phyloP scores from a whole-genome alignment of 2,329 filamentous ascomycete species.

The Aspergillus brunneoviolaceus region DNA sequence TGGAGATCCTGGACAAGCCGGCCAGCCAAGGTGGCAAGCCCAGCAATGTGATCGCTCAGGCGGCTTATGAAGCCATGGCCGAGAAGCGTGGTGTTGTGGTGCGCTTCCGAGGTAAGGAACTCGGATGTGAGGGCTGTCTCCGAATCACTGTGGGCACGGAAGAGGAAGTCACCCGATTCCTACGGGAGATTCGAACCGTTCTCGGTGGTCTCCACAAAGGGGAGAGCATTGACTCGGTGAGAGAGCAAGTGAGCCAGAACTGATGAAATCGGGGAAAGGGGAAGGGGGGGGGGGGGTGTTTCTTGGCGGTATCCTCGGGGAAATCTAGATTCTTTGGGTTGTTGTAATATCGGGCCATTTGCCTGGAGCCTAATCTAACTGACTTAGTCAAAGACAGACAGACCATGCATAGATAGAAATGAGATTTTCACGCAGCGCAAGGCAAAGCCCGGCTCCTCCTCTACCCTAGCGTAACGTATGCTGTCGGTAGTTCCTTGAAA shows the following conservation, averaged over 20 bases:
- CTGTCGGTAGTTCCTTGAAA: background rate
- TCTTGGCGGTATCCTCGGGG: background rate
- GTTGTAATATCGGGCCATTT: background rate
- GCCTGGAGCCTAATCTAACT: background rate
- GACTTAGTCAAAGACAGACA: too few species aligned
- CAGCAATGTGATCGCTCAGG: constrained; percentile 74
- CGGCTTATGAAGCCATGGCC: constrained; percentile 80
- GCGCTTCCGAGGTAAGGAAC: constrained; percentile 87
- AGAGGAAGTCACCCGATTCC: constrained; percentile 75
- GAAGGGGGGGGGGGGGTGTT: too few species aligned
- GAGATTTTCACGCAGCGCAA: background rate
- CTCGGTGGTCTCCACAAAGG: constrained; percentile 50
- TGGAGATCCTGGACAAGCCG: constrained; percentile 74
- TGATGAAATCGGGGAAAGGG: background rate
- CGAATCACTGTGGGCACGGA: constrained; percentile 92
- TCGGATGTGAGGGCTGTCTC: constrained; percentile 83
- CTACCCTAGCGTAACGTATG: background rate
- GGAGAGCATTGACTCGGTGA: constrained; percentile 28
- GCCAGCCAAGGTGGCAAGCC: constrained; percentile 61
- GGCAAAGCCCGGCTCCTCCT: background rate
- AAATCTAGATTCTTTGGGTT: background rate
- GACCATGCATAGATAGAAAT: background rate
- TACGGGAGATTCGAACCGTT: constrained; percentile 63
- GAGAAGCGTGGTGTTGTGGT: constrained; percentile 89
- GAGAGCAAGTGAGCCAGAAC: background rate